These are phyloP conservation scores for Ploettnerulaceae sp. DNA, from an alignment of 2,329 filamentous ascomycete species.

Conservation along the genomic window DNA sequence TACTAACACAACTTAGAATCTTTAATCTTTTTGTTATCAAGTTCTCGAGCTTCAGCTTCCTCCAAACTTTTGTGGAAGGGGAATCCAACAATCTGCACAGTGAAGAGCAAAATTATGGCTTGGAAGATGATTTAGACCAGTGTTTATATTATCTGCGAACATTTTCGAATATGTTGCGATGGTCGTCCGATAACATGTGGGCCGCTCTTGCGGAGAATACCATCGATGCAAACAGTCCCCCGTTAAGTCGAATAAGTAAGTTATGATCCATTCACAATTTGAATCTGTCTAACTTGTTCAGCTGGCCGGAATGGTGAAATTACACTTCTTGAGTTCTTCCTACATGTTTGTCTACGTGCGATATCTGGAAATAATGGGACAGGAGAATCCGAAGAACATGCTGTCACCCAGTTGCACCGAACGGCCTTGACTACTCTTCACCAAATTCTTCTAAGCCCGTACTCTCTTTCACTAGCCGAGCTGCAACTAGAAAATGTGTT, in stretches of 20 bases:
- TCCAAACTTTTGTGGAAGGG: slow-evolving; percentile 34
- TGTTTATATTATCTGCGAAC: slow-evolving; percentile 75
- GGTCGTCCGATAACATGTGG: slow-evolving; percentile 66
- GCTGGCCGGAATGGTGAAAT: slow-evolving; percentile 51
- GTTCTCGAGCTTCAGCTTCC: slow-evolving; percentile 50
- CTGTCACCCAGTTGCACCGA: slow-evolving; percentile 64
- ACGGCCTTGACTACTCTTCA: slow-evolving; percentile 65
- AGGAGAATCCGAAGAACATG: slow-evolving; percentile 38
- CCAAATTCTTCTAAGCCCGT: slow-evolving; percentile 62
- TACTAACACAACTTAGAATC: slow-evolving; percentile 40
- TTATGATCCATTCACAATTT: slow-evolving; percentile 17
- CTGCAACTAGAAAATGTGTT: slow-evolving; percentile 66
- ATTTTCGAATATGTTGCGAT: slow-evolving; percentile 66
- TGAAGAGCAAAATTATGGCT: slow-evolving; percentile 37
- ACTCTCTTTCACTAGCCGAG: slow-evolving; percentile 52
- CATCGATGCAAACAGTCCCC: slow-evolving; percentile 44
- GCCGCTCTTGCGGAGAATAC: slow-evolving; percentile 60
- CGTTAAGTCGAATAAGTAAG: slow-evolving; percentile 49
- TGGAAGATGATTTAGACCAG: slow-evolving; percentile 67
- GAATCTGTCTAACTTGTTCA: slow-evolving; percentile 30
- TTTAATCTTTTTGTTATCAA: slow-evolving; percentile 58
- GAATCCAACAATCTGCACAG: slow-evolving; percentile 23
- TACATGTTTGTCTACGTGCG: slow-evolving; percentile 60
- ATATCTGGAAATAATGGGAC: slow-evolving; percentile 44
- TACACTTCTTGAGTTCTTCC: slow-evolving; percentile 62